Percentiles rank a stretch among this genome's conserved stretches.
phyloP scores from a whole-genome alignment of 228 moss, liverwort and hornwort genomes.

The Sphagnum magellanicum region DNA sequence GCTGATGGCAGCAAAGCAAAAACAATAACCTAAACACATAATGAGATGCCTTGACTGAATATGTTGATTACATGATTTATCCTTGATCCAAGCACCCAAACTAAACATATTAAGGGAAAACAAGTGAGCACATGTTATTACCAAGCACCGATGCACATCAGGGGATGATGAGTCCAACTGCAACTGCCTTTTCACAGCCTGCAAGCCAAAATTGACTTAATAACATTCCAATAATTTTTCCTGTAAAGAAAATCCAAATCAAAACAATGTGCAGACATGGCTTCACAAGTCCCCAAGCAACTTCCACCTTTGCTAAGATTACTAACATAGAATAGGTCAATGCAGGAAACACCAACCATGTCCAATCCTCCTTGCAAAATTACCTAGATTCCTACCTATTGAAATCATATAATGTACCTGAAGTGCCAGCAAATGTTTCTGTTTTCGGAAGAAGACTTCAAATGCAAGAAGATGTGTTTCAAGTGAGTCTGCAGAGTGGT shows the following conservation, averaged over 20 bases:
- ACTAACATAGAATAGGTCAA: not conserved
- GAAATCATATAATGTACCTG: constrained; percentile 29
- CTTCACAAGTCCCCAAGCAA: too few relatives aligned
- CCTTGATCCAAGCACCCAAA: too few relatives aligned
- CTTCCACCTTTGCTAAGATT: too few relatives aligned
- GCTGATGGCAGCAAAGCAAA: too few relatives aligned
- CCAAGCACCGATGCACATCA: constrained; percentile 76
- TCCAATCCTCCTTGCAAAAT: not conserved
- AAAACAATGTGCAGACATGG: not conserved
- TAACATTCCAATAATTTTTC: not conserved
- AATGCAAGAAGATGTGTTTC: constrained; percentile 93
- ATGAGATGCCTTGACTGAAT: too few relatives aligned
- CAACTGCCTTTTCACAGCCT: constrained; percentile 89
- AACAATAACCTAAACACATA: too few relatives aligned
- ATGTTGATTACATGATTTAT: too few relatives aligned
- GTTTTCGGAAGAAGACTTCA: constrained; percentile 88
- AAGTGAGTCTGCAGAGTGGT: constrained; percentile 70
- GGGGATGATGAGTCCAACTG: constrained; percentile 63
- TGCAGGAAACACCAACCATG: not conserved
- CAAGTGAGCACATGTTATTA: constrained; percentile 7
- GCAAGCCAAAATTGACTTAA: constrained; percentile 1
- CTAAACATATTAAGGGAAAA: too few relatives aligned
- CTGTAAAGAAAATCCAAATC: not conserved
- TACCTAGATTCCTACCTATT: not conserved
- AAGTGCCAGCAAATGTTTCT: constrained; percentile 80